These are phyloP conservation scores for Cercospora canescens DNA, from an alignment of 2,329 filamentous ascomycete species.

Conservation along the genomic window DNA sequence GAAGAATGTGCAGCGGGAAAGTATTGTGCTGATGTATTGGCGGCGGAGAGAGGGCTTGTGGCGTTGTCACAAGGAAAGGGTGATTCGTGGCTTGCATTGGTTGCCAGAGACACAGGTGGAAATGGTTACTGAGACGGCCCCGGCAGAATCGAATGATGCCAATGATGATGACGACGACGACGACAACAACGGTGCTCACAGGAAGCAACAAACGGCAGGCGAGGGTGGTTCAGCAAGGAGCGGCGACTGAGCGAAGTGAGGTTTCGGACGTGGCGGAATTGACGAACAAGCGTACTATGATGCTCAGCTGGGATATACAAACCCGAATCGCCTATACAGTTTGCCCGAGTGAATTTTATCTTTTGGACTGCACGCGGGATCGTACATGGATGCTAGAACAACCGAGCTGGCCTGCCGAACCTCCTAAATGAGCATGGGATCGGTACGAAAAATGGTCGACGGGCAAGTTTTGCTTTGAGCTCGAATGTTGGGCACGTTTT, in stretches of 20 bases:
- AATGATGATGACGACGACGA: not conserved
- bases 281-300: not conserved
- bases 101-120: conserved; percentile 4
- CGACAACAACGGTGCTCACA: not conserved
- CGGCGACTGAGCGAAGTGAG: too few species aligned
- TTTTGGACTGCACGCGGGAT: not conserved
- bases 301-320: not conserved
- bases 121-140: not conserved
- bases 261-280: not conserved
- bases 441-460: too few species aligned
- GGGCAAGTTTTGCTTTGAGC: too few species aligned
- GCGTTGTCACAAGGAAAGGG: conserved; percentile 16
- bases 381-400: not conserved
- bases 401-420: too few species aligned
- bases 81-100: conserved; percentile 20
- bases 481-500: too few species aligned
- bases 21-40: conserved; percentile 19
- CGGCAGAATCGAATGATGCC: not conserved
- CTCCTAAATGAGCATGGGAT: too few species aligned
- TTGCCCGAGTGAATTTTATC: not conserved
- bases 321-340: not conserved
- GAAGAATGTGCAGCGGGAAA: conserved; percentile 17
- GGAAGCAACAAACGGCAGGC: not conserved
- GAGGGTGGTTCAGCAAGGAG: not conserved
- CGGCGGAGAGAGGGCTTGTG: conserved; percentile 7